These are phyloP conservation scores for Kodamaea laetipori DNA, from an alignment of 805 yeast species.

Conservation along the genomic window DNA sequence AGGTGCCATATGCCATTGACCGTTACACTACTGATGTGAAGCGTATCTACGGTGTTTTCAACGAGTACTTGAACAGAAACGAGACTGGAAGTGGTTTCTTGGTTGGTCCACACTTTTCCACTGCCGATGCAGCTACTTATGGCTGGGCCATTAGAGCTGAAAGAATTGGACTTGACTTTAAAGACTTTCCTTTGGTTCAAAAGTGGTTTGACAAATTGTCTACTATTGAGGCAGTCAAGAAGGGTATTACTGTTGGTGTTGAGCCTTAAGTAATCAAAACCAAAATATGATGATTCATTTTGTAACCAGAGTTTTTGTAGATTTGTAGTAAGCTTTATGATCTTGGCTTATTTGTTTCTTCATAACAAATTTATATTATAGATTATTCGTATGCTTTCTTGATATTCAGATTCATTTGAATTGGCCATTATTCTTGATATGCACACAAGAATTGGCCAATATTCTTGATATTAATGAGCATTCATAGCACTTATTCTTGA, in stretches of 20 bases:
- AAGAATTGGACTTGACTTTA: slow-evolving; percentile 31
- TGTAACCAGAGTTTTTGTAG: too few relatives aligned
- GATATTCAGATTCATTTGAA: too few relatives aligned
- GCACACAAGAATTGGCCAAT: too few relatives aligned
- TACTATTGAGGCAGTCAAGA: slow-evolving; percentile 36
- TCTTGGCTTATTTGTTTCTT: too few relatives aligned
- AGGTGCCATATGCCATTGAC: slow-evolving; percentile 54
- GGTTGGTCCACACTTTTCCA: slow-evolving; percentile 59
- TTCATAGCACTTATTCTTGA: too few relatives aligned
- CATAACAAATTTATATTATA: too few relatives aligned
- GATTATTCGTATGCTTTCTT: too few relatives aligned
- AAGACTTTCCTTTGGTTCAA: slow-evolving; percentile 40
- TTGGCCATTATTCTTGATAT: too few relatives aligned
- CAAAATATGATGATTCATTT: too few relatives aligned
- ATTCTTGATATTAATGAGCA: too few relatives aligned
- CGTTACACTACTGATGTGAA: slow-evolving; percentile 54
- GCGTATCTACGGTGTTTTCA: slow-evolving; percentile 56
- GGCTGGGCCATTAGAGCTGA: slow-evolving; percentile 43
- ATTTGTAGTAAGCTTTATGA: too few relatives aligned
- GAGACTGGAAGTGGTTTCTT: slow-evolving; percentile 42
- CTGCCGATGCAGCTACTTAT: slow-evolving; percentile 57
- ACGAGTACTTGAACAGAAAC: slow-evolving; percentile 50
- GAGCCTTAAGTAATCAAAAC: too few relatives aligned
- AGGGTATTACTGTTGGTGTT: slow-evolving; percentile 5
- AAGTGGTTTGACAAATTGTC: slow-evolving; percentile 43